A percentile compares a stretch with the other conserved stretches of the same genome.
phyloP scores from a whole-genome alignment of 75 land plant genomes.

The Adiantum capillusveneris region DNA sequence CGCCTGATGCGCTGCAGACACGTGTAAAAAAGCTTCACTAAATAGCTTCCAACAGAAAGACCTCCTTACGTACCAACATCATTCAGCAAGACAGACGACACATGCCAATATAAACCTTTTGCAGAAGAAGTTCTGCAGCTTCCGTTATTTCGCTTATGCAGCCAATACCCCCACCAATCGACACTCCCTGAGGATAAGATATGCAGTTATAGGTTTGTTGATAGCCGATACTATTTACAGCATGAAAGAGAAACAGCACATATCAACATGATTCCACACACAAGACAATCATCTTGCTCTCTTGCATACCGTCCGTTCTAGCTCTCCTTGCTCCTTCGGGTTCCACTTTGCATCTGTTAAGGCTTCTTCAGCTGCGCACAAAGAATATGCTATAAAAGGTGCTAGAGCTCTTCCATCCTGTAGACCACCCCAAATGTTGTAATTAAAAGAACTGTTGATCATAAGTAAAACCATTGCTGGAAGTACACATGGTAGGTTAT shows the following conservation, averaged over 20 bases:
- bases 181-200: constrained; percentile 62
- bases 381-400: constrained; percentile 80
- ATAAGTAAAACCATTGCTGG: too few species aligned
- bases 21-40: too few species aligned
- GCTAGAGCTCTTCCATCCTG: constrained; percentile 66
- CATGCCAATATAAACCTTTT: constrained; percentile 59
- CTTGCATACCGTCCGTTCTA: constrained; percentile 61
- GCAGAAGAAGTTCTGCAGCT: constrained; percentile 70
- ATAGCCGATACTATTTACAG: too few species aligned
- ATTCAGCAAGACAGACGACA: too few species aligned
- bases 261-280: too few species aligned
- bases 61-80: too few species aligned
- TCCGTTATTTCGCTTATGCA: constrained; percentile 86
- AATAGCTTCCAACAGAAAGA: too few species aligned
- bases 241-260: too few species aligned
- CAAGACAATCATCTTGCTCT: constrained; percentile 2
- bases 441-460: too few species aligned
- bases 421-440: too few species aligned
- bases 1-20: constrained; percentile 54
- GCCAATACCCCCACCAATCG: constrained; percentile 92
- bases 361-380: constrained; percentile 95
- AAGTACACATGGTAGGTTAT: too few species aligned
- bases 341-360: constrained; percentile 84
- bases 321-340: constrained; percentile 45
- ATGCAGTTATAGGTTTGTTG: neutral